These are phyloP conservation scores for Saturnispora besseyi DNA, from an alignment of 805 yeast species.

Conservation along the genomic window DNA sequence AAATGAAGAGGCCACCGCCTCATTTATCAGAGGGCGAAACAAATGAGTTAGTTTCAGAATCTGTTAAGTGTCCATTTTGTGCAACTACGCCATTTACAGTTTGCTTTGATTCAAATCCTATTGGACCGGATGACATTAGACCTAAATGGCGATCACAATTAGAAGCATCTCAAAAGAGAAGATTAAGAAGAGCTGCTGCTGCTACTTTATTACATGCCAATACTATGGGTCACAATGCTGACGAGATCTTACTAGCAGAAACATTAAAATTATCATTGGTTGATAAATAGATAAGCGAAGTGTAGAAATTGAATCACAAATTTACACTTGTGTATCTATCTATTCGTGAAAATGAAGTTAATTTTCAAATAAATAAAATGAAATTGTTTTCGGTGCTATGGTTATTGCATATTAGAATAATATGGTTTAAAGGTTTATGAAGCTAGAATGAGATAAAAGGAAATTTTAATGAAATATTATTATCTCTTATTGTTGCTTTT, in stretches of 20 bases:
- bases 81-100: slow-evolving; percentile 64
- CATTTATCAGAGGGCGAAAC: slow-evolving; percentile 41
- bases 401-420: no score
- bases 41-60: slow-evolving; percentile 69
- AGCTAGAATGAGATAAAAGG: no score
- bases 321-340: no score
- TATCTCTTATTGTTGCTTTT: no score
- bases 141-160: slow-evolving; percentile 89
- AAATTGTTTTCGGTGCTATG: no score
- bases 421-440: no score
- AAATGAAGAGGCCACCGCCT: slow-evolving; percentile 83
- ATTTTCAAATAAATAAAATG: no score
- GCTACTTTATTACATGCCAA: slow-evolving; percentile 86
- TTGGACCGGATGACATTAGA: slow-evolving; percentile 56
- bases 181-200: slow-evolving; percentile 84
- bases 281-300: background rate
- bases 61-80: slow-evolving; percentile 90
- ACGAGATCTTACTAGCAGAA: slow-evolving; percentile 1
- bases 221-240: background rate
- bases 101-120: slow-evolving; percentile 47
- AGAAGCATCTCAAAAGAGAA: slow-evolving; percentile 58
- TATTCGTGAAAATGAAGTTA: no score
- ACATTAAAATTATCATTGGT: slow-evolving; percentile 2
- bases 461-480: no score
- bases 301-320: no score